Conservation (phyloP, 2,329 filamentous ascomycete species). For the Clathrospora elynae region DNA sequence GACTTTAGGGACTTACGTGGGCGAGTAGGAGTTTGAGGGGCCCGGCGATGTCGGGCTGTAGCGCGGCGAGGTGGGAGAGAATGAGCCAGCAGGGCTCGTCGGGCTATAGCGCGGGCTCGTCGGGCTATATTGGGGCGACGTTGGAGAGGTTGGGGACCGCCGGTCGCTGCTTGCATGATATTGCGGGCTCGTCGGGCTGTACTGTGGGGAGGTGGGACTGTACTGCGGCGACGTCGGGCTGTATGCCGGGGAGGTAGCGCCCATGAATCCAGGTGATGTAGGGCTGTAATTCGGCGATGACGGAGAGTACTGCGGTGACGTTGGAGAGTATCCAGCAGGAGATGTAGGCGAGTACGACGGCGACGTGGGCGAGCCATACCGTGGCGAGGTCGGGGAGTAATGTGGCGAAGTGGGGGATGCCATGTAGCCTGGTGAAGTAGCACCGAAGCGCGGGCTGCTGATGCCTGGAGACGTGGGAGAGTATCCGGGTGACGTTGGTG, state of each 20-base stretch:
- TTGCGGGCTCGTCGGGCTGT: constrained; percentile 70
- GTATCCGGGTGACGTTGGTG: constrained; percentile 45
- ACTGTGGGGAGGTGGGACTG: constrained; percentile 68
- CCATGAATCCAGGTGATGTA: constrained; percentile 44
- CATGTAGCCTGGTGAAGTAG: constrained; percentile 59
- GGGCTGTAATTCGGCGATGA: constrained; percentile 56
- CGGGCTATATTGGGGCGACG: constrained; percentile 45
- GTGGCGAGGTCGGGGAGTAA: constrained; percentile 66
- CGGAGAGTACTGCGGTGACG: constrained; percentile 53
- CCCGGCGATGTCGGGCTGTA: constrained; percentile 50
- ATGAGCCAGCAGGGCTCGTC: constrained; percentile 43
- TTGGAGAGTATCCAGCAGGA: constrained; percentile 58
- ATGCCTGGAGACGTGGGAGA: constrained; percentile 71
- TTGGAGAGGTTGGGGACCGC: constrained; percentile 55
- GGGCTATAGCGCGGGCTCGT: constrained; percentile 41
- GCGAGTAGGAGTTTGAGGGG: constrained; percentile 46
- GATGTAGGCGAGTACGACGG: constrained; percentile 63
- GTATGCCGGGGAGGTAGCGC: constrained; percentile 57
- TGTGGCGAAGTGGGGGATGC: constrained; percentile 62
- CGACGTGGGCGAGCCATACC: constrained; percentile 53
- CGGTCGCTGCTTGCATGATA: constrained; percentile 61
- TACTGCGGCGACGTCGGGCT: constrained; percentile 60
- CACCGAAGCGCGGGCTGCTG: constrained; percentile 61
- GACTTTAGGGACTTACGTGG: constrained; percentile 50
- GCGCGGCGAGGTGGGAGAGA: constrained; percentile 52